Base-by-base conservation (phyloP, 306 rosid genomes). In the Psophocarpus tetragonolobus region DNA sequence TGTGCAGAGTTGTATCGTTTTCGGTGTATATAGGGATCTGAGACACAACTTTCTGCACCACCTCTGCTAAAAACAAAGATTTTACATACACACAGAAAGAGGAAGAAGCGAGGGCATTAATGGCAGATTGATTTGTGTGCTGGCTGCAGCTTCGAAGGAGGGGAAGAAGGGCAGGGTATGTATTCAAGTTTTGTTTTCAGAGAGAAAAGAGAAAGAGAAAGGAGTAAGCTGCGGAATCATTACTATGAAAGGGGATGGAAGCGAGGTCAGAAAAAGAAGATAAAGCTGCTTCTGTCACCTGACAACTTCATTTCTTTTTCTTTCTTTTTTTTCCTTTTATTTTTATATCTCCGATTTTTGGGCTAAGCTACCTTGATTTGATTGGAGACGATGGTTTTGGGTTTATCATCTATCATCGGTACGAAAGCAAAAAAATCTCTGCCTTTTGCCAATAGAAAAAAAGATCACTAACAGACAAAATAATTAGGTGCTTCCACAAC, bases 21-120 rank as follows among this genome's bases (percentile, higher is more conserved):
- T 68, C 62, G 78, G 85, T 32, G 80, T 33, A 0, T 90, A 85
- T 93, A 32, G 94, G 97, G 97, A 93, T 93, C 94, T 77, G 98
- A 83, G 87, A 88, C 68, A 68, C 75, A 85, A 83, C 94, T 93
- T 89, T 89, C 92, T 86, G 94, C 84, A 84, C 77, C 73, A 71
- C 58, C 48, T 85, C 86, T 87, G 89, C 82, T 80, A 35, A 56
- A 74, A 81, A 83, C 94, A 87, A 80, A 84, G 96, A 89, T 87
- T 79, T 88, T 84, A 84, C 95, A 71, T 81, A 67, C 80, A 69
- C 83, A 66, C n/a, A 77, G 84, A 86, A 71, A 89, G 82, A 79
- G 83, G 77, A 2, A 60, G 68, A 75, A 58, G 76, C 47, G 32
- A 57, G 51, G 54, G 75, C 87, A 72, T 67, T 63, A 45, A 84